Conservation (phyloP, 805 yeast genomes). For the Saturnispora bothae region DNA sequence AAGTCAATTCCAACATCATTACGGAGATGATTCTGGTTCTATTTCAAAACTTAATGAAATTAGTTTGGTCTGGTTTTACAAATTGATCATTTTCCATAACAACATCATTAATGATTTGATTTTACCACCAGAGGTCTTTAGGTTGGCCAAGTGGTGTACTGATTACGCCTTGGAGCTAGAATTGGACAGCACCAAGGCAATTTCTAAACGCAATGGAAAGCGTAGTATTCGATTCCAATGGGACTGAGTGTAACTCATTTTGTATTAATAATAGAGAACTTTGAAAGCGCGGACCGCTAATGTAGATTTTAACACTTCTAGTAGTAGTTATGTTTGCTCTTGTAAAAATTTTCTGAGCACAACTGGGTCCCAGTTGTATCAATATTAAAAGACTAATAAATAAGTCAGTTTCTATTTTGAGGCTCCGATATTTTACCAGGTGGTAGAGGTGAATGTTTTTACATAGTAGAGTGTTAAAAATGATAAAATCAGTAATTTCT, state of each 20-base stretch:
- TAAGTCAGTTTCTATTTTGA: too few species aligned
- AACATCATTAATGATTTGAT: conserved; percentile 53
- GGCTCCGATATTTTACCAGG: too few species aligned
- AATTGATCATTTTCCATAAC: conserved; percentile 54
- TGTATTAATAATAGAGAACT: not conserved
- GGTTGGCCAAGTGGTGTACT: conserved; percentile 62
- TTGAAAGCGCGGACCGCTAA: too few species aligned
- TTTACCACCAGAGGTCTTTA: conserved; percentile 51
- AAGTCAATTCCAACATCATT: conserved; percentile 34
- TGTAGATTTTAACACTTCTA: not conserved
- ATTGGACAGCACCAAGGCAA: conserved; percentile 10
- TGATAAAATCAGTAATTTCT: too few species aligned
- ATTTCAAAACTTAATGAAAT: conserved; percentile 52
- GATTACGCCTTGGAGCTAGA: conserved; percentile 51
- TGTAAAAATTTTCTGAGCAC: too few species aligned
- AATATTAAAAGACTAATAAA: too few species aligned
- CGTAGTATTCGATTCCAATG: not conserved
- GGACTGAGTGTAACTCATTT: not conserved
- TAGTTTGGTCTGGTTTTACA: conserved; percentile 52
- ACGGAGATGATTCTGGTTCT: conserved; percentile 18
- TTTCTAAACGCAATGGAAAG: conserved; percentile 13
- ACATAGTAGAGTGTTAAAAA: too few species aligned
- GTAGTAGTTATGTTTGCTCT: too few species aligned
- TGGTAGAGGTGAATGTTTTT: too few species aligned
- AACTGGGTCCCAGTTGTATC: too few species aligned